Conservation (phyloP, 306 rosid genomes). For the Sindora glabra region DNA sequence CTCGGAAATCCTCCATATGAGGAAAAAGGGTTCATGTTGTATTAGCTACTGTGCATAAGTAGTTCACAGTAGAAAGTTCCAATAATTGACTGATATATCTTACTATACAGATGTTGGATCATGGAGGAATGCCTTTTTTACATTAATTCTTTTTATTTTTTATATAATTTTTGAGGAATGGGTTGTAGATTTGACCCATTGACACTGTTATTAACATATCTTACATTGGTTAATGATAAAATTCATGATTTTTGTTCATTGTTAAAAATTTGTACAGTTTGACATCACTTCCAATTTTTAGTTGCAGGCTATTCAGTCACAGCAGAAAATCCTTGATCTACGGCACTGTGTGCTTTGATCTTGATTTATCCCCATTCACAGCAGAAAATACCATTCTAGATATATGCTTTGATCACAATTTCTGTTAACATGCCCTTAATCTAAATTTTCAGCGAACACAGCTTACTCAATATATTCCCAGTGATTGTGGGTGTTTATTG, state of each 20-base stretch:
- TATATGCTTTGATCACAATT: too few species aligned
- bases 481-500: too few species aligned
- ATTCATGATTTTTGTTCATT: slow-evolving; percentile 23
- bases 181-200: slow-evolving; percentile 45
- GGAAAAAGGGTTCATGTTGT: slow-evolving; percentile 46
- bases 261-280: too few species aligned
- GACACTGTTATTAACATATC: slow-evolving; percentile 42
- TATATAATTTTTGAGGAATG: slow-evolving; percentile 49
- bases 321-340: too few species aligned
- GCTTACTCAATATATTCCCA: too few species aligned
- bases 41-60: slow-evolving; percentile 53
- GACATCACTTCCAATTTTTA: background rate
- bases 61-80: slow-evolving; percentile 45
- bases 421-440: too few species aligned
- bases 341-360: too few species aligned
- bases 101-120: slow-evolving; percentile 35
- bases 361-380: too few species aligned
- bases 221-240: slow-evolving; percentile 48
- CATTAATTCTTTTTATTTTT: slow-evolving; percentile 15
- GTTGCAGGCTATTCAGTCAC: too few species aligned
- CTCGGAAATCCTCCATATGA: slow-evolving; percentile 35
- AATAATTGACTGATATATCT: slow-evolving; percentile 48
- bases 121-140: slow-evolving; percentile 37
- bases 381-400: too few species aligned
- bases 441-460: too few species aligned